Evolutionary conservation across 2,329 filamentous ascomycete species (phyloP).

Genomic region (Pezicula rhizophila): DNA sequence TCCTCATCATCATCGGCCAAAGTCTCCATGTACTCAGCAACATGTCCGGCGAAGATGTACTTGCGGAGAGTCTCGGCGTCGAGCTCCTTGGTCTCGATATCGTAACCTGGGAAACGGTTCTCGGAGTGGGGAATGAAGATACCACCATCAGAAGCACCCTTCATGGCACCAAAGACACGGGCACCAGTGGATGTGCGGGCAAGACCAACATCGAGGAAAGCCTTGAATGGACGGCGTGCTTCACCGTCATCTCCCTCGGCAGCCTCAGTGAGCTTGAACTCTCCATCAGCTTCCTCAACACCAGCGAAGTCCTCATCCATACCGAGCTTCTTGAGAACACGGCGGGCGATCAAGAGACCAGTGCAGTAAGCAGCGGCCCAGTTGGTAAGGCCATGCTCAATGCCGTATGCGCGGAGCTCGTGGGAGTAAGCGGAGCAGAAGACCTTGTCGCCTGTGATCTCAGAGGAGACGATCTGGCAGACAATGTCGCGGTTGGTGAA

Average conservation of each 20-base stretch:
- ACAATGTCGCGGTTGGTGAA: constrained; percentile 99
- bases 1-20: constrained; percentile 99
- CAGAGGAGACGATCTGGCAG: constrained; percentile 92
- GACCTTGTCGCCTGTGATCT: constrained; percentile 97
- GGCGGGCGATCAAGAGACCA: constrained; percentile 93
- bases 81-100: constrained; percentile 96
- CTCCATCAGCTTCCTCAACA: constrained; percentile 95
- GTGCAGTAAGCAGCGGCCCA: constrained; percentile 97
- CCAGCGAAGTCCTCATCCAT: constrained; percentile 88
- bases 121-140: constrained; percentile 97
- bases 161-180: constrained; percentile 98
- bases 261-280: constrained; percentile 93
- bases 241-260: constrained; percentile 69
- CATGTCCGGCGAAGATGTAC: constrained; percentile 98
- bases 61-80: constrained; percentile 94
- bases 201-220: constrained; percentile 96
- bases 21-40: constrained; percentile 99
- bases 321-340: constrained; percentile 93
- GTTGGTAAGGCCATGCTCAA: constrained; percentile 98
- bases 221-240: constrained; percentile 98
- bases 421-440: constrained; percentile 88
- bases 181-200: constrained; percentile 95
- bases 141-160: constrained; percentile 98
- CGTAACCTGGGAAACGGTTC: constrained; percentile 99
- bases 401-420: constrained; percentile 96